These are phyloP conservation scores for Cyclostephanos invisitatus DNA, from an alignment of 108 stramenopile genomes.

Conservation along the genomic window DNA sequence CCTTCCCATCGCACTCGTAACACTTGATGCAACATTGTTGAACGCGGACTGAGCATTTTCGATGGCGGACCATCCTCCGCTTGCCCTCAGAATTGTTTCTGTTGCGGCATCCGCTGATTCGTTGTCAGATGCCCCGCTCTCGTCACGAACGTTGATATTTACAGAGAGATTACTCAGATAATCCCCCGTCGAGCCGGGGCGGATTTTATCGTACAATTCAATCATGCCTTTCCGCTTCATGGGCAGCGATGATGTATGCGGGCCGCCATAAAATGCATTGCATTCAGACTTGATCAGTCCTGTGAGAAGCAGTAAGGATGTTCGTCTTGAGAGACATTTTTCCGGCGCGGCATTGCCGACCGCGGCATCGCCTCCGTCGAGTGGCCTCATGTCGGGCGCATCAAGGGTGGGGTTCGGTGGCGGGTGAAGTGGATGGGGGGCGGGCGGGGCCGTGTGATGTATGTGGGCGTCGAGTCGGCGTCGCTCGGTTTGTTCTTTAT, in stretches of 20 bases:
- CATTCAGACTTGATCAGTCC: background rate
- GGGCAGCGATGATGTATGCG: background rate
- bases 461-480: too few species aligned
- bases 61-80: background rate
- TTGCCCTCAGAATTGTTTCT: background rate
- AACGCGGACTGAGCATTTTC: conserved; percentile 5
- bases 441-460: too few species aligned
- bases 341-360: background rate
- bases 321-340: background rate
- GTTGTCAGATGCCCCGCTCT: background rate
- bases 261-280: background rate
- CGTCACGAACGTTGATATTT: background rate
- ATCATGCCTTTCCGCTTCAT: background rate
- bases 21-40: background rate
- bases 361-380: too few species aligned
- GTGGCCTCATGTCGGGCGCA: too few species aligned
- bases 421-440: too few species aligned
- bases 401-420: too few species aligned
- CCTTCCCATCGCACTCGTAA: conserved; percentile 8
- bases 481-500: too few species aligned
- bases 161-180: conserved; percentile 10
- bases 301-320: background rate
- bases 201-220: background rate
- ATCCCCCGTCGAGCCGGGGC: conserved; percentile 1
- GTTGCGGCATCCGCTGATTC: background rate